These are phyloP conservation scores for Zychaea mexicana DNA, from an alignment of 371 early-diverging fungal genomes.

Conservation along the genomic window DNA sequence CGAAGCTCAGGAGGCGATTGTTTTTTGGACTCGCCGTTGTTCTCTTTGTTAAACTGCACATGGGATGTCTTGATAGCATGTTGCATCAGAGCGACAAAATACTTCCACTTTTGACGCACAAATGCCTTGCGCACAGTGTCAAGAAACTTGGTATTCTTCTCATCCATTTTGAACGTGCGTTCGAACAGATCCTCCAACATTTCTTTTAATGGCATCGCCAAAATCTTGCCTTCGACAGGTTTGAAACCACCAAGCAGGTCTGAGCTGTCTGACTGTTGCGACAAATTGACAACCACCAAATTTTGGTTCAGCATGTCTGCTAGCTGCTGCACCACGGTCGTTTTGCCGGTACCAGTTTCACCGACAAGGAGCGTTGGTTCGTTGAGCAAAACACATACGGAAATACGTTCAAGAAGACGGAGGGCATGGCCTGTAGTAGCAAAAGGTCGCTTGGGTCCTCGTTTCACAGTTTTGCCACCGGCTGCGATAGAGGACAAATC, in stretches of 20 bases:
- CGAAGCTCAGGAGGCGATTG: slow-evolving; percentile 49
- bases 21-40: slow-evolving; percentile 33
- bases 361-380: slow-evolving; percentile 97
- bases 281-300: slow-evolving; percentile 94
- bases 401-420: slow-evolving; percentile 82
- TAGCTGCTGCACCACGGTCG: slow-evolving; percentile 96
- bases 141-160: slow-evolving; percentile 85
- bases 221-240: slow-evolving; percentile 86
- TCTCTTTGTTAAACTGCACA: slow-evolving; percentile 55
- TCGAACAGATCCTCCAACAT: slow-evolving; percentile 85
- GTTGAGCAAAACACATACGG: slow-evolving; percentile 76
- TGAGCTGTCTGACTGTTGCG: slow-evolving; percentile 96
- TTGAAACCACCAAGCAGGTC: slow-evolving; percentile 99
- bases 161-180: slow-evolving; percentile 80
- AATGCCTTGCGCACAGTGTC: slow-evolving; percentile 76
- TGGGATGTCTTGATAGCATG: slow-evolving; percentile 79
- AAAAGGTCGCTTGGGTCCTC: slow-evolving; percentile 62
- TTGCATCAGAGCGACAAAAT: slow-evolving; percentile 71
- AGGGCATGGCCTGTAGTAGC: slow-evolving; percentile 81
- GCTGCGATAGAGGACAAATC: slow-evolving; percentile 50
- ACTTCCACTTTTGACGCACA: slow-evolving; percentile 78
- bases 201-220: slow-evolving; percentile 84
- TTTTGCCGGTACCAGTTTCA: slow-evolving; percentile 99
- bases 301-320: slow-evolving; percentile 79
- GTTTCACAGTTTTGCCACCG: slow-evolving; percentile 33